These are phyloP conservation scores for Globisporangium spinosum DNA, from an alignment of 352 stramenopile genomes.

Conservation along the genomic window DNA sequence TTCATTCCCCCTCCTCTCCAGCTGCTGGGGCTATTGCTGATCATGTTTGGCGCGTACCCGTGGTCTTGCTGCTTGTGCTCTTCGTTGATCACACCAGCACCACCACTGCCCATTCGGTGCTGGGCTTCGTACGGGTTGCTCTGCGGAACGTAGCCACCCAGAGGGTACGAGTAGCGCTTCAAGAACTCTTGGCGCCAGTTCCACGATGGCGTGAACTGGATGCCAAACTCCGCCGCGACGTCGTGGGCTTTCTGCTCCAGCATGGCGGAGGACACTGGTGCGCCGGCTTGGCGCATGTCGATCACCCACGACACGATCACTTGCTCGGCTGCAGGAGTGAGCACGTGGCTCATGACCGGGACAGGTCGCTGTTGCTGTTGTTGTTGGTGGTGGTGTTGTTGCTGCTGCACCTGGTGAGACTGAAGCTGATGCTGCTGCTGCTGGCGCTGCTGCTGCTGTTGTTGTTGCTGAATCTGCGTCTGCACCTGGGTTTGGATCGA, in stretches of 20 bases:
- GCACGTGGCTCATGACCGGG: conserved; percentile 1
- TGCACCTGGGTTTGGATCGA: not conserved
- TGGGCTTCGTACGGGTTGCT: conserved; percentile 9
- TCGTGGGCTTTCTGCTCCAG: conserved; percentile 17
- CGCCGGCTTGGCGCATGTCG: conserved; percentile 13
- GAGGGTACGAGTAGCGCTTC: conserved; percentile 20
- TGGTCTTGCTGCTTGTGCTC: conserved; percentile 16
- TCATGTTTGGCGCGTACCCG: conserved; percentile 2
- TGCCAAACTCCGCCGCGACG: conserved; percentile 12
- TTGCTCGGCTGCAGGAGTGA: conserved; percentile 10
- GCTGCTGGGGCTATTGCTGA: not conserved
- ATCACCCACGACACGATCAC: conserved; percentile 18
- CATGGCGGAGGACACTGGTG: conserved; percentile 14
- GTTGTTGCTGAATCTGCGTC: not conserved
- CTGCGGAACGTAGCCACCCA: conserved; percentile 8
- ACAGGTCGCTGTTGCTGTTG: conserved; percentile 6
- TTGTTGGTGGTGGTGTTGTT: not conserved
- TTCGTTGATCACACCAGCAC: not conserved
- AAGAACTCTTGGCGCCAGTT: conserved; percentile 19
- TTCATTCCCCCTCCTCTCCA: not conserved
- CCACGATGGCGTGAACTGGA: conserved; percentile 17
- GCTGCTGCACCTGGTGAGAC: not conserved
- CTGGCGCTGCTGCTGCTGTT: conserved; percentile 8
- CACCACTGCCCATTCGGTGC: conserved; percentile 2
- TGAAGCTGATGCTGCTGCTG: conserved; percentile 9